Base-by-base conservation (phyloP, 139 green algal species). In the Chlorella ohadii region DNA sequence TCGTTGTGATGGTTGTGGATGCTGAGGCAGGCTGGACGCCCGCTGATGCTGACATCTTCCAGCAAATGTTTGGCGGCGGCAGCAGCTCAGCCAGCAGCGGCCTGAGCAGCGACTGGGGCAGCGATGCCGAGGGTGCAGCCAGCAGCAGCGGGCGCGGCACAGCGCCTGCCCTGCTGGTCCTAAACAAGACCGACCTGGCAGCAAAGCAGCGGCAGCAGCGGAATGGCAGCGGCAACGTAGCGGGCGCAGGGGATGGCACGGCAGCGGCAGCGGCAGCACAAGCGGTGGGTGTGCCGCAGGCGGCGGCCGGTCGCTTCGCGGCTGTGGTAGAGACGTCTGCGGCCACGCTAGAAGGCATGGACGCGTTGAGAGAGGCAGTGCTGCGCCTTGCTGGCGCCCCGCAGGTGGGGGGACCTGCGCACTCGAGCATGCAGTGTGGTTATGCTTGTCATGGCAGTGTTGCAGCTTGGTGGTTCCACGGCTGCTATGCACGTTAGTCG, bases 171-270 rank as follows among this genome's bases (percentile, higher is more conserved):
- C 79, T 99, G 41, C 90, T 99, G 59, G 94, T 98, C 20, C 84
- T 92, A 23, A 99, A 99, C 90, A 99, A 99, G 85, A 81, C 66
- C 7, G 97, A 99, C 87, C 88, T 96, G 28, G 83, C 84, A 38
- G 82, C 66, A 27, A n/a, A 78, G 65, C 64, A 82, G 78, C 39
- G 51, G 75, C 75, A 70, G 33, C 55, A 71, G 23, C 34, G 39
- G 34, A 38, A 59, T 59, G 23, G 56, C 59, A 63, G 76, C 76
- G 72, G 71, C 23, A 38, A n/a, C n/a, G n/a, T n/a, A n/a, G n/a
- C n/a, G n/a, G n/a, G n/a, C n/a, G n/a, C 15, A 17, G 28, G 36
- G 25, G 78, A 84, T 83, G 19, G 31, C 66, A 23, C 51, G 87
- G 41, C 81, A 73, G 20, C 51, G 89, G 47, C n/a, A 72, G 13